Base-by-base conservation (phyloP, 192 early-diverging fungal species). In the Endogone sp. region DNA sequence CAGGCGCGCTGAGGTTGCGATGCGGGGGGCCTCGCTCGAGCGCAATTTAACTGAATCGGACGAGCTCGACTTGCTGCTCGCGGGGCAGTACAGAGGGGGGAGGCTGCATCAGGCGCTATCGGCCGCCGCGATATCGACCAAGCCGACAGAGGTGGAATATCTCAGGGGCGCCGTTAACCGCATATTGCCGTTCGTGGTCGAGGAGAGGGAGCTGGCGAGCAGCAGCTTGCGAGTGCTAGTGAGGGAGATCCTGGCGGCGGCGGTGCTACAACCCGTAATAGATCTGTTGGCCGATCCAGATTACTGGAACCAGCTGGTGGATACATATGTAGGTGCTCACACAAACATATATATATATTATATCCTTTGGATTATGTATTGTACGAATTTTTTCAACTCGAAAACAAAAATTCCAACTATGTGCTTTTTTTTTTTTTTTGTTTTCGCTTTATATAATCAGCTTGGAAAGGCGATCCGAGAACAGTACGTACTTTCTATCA, bases 291-390 rank as follows among this genome's bases (percentile, higher is more conserved):
- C 89, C 0, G 95, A 97, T 56, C 91, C 95, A 2, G 94, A 97
- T 74, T 96, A 88, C 54, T 89, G 91, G 84, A 96, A 97, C 75
- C 88, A 93, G 67, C 82, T 86, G 20, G 74, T 96, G n/a, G 89
- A 91, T 31, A 68, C 76, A 13, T 85, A 89, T 75, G 82, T 84
- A 79, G 69, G 82, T 68, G n/a, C n/a, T n/a, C n/a, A n/a, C n/a
- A n/a, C n/a, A n/a, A n/a, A n/a, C n/a, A n/a, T n/a, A n/a, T n/a
- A n/a, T n/a, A n/a, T n/a, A n/a, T n/a, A n/a, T n/a, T n/a, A n/a
- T n/a, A n/a, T n/a, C n/a, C n/a, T n/a, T n/a, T n/a, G n/a, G n/a
- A n/a, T n/a, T n/a, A n/a, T n/a, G n/a, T n/a, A n/a, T n/a, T n/a
- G n/a, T n/a, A n/a, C n/a, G n/a, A n/a, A n/a, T n/a, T n/a, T n/a